Conservation (phyloP, 495 filamentous ascomycete genomes). For the Aspergillus cavernicola region DNA sequence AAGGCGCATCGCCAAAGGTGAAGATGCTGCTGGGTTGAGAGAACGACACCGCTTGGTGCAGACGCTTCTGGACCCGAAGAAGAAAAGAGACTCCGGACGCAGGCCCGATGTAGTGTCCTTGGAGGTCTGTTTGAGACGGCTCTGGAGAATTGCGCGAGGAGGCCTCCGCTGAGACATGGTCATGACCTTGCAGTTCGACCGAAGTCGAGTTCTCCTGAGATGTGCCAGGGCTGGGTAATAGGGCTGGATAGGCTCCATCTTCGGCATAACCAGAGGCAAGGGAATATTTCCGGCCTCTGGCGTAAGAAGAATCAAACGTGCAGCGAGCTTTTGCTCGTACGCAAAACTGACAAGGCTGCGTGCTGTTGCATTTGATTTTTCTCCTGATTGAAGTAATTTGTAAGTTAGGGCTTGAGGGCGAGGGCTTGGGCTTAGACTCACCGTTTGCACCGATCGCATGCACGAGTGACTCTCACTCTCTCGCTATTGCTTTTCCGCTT, state of each 20-base stretch:
- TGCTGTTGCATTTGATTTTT: slow-evolving; percentile 26
- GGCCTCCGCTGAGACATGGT: slow-evolving; percentile 2
- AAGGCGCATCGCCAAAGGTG: slow-evolving; percentile 23
- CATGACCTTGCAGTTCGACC: not conserved
- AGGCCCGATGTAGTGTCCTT: slow-evolving; percentile 28
- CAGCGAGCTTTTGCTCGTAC: slow-evolving; percentile 14
- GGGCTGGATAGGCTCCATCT: not conserved
- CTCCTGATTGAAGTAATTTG: slow-evolving; percentile 8
- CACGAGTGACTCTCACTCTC: slow-evolving; percentile 9
- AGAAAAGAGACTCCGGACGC: slow-evolving; percentile 29
- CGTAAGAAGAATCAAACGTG: slow-evolving; percentile 21
- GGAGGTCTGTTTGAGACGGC: slow-evolving; percentile 18
- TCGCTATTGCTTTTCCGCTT: not conserved
- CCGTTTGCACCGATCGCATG: slow-evolving; percentile 22
- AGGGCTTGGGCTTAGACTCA: not conserved
- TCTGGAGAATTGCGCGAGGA: slow-evolving; percentile 18
- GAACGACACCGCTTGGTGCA: slow-evolving; percentile 14
- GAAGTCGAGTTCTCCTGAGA: not conserved
- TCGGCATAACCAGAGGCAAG: not conserved
- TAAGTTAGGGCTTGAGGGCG: not conserved
- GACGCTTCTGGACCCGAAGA: slow-evolving; percentile 19
- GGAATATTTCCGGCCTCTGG: slow-evolving; percentile 9
- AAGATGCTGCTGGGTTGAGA: slow-evolving; percentile 10
- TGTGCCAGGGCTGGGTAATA: not conserved
- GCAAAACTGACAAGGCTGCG: slow-evolving; percentile 24